Base-by-base conservation (phyloP, 495 filamentous ascomycete genomes). In the Bombardia bombarda region DNA sequence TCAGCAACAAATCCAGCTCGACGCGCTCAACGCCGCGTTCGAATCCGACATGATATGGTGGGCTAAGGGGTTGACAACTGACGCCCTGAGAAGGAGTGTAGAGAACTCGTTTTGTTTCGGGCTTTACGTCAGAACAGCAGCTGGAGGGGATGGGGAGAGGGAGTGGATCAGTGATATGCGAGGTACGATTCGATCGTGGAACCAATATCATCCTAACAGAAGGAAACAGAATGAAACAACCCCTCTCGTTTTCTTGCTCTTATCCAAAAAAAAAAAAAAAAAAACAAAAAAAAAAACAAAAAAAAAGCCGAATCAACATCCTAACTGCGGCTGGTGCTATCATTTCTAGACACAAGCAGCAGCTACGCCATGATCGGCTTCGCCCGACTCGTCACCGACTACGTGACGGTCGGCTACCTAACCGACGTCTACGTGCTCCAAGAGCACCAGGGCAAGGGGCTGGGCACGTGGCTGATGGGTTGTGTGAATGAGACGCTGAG, bases 371-470 rank as follows among this genome's bases (percentile, higher is more conserved):
- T 67, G 53, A 67, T 86, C 28, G 83, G 81, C 6, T 62, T 86
- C 16, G 80, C 73, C 8, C 69, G 82, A 7, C 53, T 84, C 6
- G 56, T 86, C 19, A 87, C 82, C 0, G 83, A 86, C 49, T 56
- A 73, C 46, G 67, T 77, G 9, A 80, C 80, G 0, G 74, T 82
- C 46, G 79, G 69, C n/a, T 86, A 83, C 50, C 62, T 86, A 18
- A 82, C 82, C 8, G 83, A 86, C 43, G 75, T 87, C 18, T 87
- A 78, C 46, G 61, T 86, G 5, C 43, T 77, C 0, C 53, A 65
- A 0, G 65, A 73, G 38, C 66, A 78, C 38, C 75, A 82, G 42
- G 69, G 74, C 0, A 59, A 68, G n/a, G 82, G 82, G 0, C 63
- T 87, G 0, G 82, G 75, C 0, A 62, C 56, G 8, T 88, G 79